Evolutionary conservation across 1,284 basidiomycete genomes (phyloP).

Genomic region (Stygiomarasmius scandens): DNA sequence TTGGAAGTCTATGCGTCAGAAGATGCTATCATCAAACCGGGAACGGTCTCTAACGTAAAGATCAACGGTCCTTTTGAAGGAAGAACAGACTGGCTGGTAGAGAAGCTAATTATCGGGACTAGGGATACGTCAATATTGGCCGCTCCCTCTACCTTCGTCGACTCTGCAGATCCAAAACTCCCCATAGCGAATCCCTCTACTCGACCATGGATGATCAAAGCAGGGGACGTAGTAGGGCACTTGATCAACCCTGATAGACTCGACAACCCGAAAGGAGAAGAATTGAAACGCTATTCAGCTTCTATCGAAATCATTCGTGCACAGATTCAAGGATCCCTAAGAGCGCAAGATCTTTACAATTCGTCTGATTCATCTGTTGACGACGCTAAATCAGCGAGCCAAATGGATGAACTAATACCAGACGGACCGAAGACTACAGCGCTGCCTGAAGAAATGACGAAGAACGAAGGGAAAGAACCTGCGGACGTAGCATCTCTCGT

Average conservation of each 20-base stretch:
- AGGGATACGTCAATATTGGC: not conserved
- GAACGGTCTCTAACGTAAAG: too few relatives aligned
- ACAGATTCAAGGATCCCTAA: not conserved
- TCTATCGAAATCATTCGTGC: not conserved
- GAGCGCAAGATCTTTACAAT: not conserved
- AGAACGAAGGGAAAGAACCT: not conserved
- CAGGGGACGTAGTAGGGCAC: not conserved
- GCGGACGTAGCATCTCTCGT: not conserved
- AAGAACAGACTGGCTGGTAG: too few relatives aligned
- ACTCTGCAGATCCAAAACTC: not conserved
- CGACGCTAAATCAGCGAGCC: too few relatives aligned
- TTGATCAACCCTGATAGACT: not conserved
- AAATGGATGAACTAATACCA: too few relatives aligned
- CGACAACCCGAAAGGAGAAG: not conserved
- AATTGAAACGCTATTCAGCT: not conserved
- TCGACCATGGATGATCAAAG: not conserved
- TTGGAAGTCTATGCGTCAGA: too few relatives aligned
- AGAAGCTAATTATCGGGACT: slow-evolving; percentile 3
- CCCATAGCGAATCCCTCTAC: not conserved
- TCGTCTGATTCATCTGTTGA: not conserved
- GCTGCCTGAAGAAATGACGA: not conserved
- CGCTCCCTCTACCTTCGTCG: not conserved
- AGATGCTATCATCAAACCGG: too few relatives aligned
- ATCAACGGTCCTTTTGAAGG: too few relatives aligned
- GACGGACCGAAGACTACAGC: not conserved